phyloP scores from a whole-genome alignment of 352 stramenopile genomes.

The Globisporangium apiculatum region DNA sequence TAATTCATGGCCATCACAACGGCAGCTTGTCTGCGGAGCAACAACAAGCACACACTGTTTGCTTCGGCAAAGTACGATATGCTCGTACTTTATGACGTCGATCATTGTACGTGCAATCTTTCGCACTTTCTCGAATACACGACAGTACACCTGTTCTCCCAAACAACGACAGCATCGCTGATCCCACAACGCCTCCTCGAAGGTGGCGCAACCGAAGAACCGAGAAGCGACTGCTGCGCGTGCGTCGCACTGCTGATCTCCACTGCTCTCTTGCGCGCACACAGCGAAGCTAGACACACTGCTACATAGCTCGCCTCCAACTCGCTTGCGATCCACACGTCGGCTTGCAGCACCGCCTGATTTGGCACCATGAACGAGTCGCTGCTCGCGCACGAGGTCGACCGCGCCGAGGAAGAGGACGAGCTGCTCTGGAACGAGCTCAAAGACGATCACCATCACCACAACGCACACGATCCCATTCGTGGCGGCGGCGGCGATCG shows the following conservation, averaged over 20 bases:
- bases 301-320: no score
- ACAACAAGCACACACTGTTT: no score
- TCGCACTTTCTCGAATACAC: neutral
- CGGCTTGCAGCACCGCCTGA: no score
- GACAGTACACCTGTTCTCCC: neutral
- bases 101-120: neutral
- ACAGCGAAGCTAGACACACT: no score
- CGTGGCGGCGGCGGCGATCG: neutral
- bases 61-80: no score
- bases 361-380: conserved; percentile 51
- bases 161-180: no score
- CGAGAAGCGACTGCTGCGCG: neutral
- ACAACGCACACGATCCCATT: conserved; percentile 2
- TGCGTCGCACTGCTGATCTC: no score
- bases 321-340: no score
- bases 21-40: no score
- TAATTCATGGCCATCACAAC: no score
- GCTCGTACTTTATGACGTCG: neutral
- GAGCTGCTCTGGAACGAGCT: conserved; percentile 80
- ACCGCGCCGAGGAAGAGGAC: conserved; percentile 46
- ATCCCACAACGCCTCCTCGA: no score
- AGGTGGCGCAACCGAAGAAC: neutral
- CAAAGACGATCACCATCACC: conserved; percentile 32
- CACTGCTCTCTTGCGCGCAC: neutral
- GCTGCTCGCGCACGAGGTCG: conserved; percentile 27